These are phyloP conservation scores for Pyrenochaeta sp. DNA, from an alignment of 2,329 filamentous ascomycete species.

Conservation along the genomic window DNA sequence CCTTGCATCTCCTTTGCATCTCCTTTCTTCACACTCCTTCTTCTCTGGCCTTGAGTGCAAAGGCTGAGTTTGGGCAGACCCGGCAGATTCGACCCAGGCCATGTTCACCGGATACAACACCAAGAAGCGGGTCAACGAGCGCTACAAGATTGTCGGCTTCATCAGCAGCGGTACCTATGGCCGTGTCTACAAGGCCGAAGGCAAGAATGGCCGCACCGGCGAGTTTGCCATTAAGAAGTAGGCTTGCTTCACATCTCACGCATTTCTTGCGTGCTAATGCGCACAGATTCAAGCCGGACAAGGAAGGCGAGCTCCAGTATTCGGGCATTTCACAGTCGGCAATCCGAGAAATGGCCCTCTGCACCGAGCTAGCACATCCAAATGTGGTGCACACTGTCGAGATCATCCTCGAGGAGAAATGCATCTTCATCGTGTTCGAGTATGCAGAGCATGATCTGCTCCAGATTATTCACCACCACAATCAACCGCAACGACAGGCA, in stretches of 20 bases:
- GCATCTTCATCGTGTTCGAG: conserved; percentile 99
- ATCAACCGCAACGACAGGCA: conserved; percentile 83
- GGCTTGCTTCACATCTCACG: conserved; percentile 23
- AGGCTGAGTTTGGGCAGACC: conserved; percentile 25
- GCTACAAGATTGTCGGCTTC: conserved; percentile 96
- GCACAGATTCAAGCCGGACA: conserved; percentile 87
- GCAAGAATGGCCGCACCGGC: conserved; percentile 74
- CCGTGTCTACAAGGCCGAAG: conserved; percentile 93
- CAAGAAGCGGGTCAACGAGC: conserved; percentile 89
- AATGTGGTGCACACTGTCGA: conserved; percentile 93
- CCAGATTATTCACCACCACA: conserved; percentile 98
- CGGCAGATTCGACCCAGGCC: conserved; percentile 38
- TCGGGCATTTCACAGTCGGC: conserved; percentile 98
- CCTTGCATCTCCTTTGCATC: background rate
- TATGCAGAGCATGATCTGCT: conserved; percentile 97
- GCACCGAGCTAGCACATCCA: conserved; percentile 85
- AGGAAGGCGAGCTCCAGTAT: conserved; percentile 96
- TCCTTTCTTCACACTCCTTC: too few species aligned
- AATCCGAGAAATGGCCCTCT: conserved; percentile 96
- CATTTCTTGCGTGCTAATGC: conserved; percentile 24
- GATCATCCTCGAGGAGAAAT: conserved; percentile 97
- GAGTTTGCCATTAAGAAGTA: conserved; percentile 99
- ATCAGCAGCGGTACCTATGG: conserved; percentile 99
- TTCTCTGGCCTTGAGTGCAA: conserved; percentile 9
- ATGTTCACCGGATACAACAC: conserved; percentile 63